phyloP scores from a whole-genome alignment of 345 rosid genomes.

The Lepidium sativum region DNA sequence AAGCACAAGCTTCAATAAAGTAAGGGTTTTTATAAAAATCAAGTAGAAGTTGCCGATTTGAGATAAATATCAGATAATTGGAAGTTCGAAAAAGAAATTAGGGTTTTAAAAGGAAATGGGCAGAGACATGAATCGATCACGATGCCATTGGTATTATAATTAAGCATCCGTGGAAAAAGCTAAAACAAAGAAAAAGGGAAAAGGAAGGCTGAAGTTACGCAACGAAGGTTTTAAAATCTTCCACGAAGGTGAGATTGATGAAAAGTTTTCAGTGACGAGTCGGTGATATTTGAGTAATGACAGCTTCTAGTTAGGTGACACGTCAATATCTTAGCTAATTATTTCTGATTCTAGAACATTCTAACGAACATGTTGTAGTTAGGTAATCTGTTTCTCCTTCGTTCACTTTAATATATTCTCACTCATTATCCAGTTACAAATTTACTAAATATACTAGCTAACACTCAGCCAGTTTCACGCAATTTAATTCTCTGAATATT shows the following conservation, averaged over 20 bases:
- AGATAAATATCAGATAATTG: background rate
- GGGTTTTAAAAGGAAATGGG: constrained; percentile 22
- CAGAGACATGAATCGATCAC: constrained; percentile 12
- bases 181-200: background rate
- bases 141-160: background rate
- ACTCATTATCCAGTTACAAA: background rate
- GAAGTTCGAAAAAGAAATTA: background rate
- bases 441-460: background rate
- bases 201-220: too few species aligned
- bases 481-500: too few species aligned
- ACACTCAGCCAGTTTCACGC: too few species aligned
- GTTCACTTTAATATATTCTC: background rate
- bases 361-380: background rate
- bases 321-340: background rate
- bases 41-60: background rate
- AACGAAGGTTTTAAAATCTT: too few species aligned
- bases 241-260: constrained; percentile 11
- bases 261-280: background rate
- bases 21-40: background rate
- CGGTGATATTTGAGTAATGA: constrained; percentile 3
- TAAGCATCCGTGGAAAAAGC: constrained; percentile 9
- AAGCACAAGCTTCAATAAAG: constrained; percentile 1
- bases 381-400: background rate
- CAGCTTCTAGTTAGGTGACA: background rate
- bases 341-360: constrained; percentile 2